phyloP scores from a whole-genome alignment of 1,284 basidiomycete genomes.

The Moesziomyces antarcticus region DNA sequence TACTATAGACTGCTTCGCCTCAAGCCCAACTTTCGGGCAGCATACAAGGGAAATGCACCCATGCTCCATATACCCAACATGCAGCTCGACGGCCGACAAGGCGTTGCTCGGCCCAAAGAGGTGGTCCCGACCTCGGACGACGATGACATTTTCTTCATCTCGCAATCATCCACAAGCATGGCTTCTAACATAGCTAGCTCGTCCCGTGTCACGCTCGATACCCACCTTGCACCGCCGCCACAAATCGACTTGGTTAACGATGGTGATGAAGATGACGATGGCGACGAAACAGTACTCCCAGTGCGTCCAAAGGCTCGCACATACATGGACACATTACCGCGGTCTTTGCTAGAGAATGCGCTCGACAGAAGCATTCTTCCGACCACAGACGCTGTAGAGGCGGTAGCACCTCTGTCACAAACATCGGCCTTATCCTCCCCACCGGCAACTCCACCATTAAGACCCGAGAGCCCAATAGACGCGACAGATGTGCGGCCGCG shows the following conservation, averaged over 20 bases:
- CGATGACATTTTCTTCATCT: conserved; percentile 36
- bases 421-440: neutral
- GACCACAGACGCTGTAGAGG: neutral
- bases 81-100: neutral
- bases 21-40: too few species aligned
- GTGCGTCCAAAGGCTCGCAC: neutral
- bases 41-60: conserved; percentile 14
- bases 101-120: neutral
- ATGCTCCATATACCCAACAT: conserved; percentile 11
- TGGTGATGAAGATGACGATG: neutral
- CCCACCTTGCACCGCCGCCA: neutral
- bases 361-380: neutral
- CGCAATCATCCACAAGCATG: conserved; percentile 20
- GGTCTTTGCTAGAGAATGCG: neutral
- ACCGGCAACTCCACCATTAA: neutral
- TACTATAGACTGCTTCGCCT: too few species aligned
- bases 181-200: conserved; percentile 4
- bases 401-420: neutral
- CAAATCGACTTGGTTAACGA: neutral
- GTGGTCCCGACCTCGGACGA: conserved; percentile 39
- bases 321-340: neutral
- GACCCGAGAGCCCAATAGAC: neutral
- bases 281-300: neutral
- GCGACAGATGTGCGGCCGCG: neutral
- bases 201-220: neutral